Conservation (phyloP, 169 alveolate species). For the Neospora caninum region DNA sequence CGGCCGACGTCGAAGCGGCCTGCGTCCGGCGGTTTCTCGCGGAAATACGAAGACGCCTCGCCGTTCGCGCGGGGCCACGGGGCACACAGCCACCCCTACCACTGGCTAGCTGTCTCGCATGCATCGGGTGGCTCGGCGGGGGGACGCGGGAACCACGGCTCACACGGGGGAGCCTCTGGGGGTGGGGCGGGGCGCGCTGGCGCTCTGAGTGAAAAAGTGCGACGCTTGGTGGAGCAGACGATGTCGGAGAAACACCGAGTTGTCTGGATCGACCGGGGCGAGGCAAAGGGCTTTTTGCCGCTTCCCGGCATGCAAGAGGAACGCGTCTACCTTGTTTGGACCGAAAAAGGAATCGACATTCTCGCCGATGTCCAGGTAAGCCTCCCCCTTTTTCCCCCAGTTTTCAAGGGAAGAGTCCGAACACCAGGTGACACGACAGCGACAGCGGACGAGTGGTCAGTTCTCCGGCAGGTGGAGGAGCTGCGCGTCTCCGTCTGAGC, state of each 20-base stretch:
- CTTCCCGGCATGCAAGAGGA: conserved; percentile 36
- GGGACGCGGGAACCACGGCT: not conserved
- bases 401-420: too few relatives aligned
- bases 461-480: too few relatives aligned
- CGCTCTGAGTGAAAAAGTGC: conserved; percentile 6
- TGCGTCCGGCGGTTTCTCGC: too few relatives aligned
- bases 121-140: not conserved
- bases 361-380: conserved; percentile 46
- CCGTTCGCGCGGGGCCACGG: too few relatives aligned
- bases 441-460: too few relatives aligned
- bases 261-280: conserved; percentile 44
- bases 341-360: conserved; percentile 33
- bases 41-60: too few relatives aligned
- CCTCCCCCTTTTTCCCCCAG: not conserved
- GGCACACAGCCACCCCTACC: not conserved
- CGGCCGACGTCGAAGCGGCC: not conserved
- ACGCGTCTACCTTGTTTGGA: conserved; percentile 40
- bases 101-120: not conserved
- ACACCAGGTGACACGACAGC: too few relatives aligned
- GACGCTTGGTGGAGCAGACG: conserved; percentile 26
- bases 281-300: conserved; percentile 44
- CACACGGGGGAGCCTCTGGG: not conserved
- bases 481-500: too few relatives aligned
- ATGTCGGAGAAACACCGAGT: conserved; percentile 40
- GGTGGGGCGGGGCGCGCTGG: not conserved